Conservation (phyloP, 352 stramenopile species). For the Pythium vanterpoolii region DNA sequence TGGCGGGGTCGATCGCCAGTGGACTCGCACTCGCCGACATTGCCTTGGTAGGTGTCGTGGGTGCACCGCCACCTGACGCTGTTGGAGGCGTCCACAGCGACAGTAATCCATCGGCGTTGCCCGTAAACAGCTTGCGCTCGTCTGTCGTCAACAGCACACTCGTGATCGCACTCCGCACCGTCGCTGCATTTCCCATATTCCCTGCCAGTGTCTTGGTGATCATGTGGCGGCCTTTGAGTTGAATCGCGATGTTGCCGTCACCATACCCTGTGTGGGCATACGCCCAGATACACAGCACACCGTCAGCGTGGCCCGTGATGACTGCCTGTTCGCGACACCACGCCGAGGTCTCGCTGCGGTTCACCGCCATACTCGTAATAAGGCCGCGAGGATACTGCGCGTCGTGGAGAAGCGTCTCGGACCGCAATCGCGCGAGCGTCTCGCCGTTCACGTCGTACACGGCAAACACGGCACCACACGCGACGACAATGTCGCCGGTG, state of each 20-base stretch:
- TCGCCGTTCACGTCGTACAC: slow-evolving; percentile 71
- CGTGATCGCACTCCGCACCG: slow-evolving; percentile 40
- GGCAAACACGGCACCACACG: slow-evolving; percentile 40
- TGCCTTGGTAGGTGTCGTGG: slow-evolving; percentile 23
- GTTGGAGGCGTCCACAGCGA: slow-evolving; percentile 44
- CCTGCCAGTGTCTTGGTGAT: slow-evolving; percentile 21
- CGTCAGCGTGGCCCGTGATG: slow-evolving; percentile 61
- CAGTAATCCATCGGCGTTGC: slow-evolving; percentile 48
- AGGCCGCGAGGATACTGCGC: slow-evolving; percentile 28
- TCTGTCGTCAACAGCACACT: slow-evolving; percentile 45
- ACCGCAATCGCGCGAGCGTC: slow-evolving; percentile 44
- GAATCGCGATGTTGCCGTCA: slow-evolving; percentile 45
- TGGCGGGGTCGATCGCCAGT: slow-evolving; percentile 1
- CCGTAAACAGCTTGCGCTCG: slow-evolving; percentile 62
- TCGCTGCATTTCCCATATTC: neutral
- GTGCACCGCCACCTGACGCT: neutral
- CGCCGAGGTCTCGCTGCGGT: slow-evolving; percentile 44
- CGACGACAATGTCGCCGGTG: slow-evolving; percentile 57
- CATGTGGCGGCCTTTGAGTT: slow-evolving; percentile 49
- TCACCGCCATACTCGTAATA: slow-evolving; percentile 50
- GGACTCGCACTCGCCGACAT: slow-evolving; percentile 12
- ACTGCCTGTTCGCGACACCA: slow-evolving; percentile 63
- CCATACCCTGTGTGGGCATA: slow-evolving; percentile 44
- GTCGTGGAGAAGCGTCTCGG: slow-evolving; percentile 46
- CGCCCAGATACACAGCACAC: slow-evolving; percentile 58